Base-by-base conservation (phyloP, 2,329 filamentous ascomycete species). In the Trichoderma brevicompactum region DNA sequence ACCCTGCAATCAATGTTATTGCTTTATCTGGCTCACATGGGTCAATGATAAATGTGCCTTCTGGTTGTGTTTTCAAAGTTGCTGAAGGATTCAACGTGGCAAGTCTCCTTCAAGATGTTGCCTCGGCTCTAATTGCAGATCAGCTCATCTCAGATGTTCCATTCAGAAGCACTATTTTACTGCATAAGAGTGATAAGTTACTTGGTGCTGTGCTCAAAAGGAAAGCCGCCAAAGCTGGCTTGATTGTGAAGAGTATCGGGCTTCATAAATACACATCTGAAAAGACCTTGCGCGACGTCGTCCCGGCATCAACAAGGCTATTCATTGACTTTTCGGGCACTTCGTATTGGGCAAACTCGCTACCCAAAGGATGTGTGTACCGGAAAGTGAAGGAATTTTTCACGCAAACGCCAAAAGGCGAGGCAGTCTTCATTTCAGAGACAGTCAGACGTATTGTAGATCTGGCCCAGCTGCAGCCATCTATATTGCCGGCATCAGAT, bases 401-500 rank as follows among this genome's bases (percentile, higher is more conserved):
- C 23, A 15, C 48, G 5, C 48, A 34, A 9, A 32, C 48, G 19
- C 7, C 48, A 28, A 50, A 34, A 23, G 48, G 48, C 3, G 48
- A 50, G 19, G 23, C 48, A 10, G 15, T 50, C 23, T 23, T 50
- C 32, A 23, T 32, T 50, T 19, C 48, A 28, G 48, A 50, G 23
- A 15, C 48, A 32, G 48, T 50, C 2, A 50, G 23, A 32, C 23
- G 48, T 10, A 19, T 50, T 32, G 48, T 50, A 13, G 48, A 50
- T 19, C 19, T 50, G 19, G 48, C 48, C 13, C 48, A 50, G 23
- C 48, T 50, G 12, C 48, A 50, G 48, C 48, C 48, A 50, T 50
- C 13, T 7, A 15, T 19, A 28, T 13, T 7, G 7, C 32, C 48
- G 7, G 32, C 9, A 7, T 10, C 32, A 2, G 48, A 50, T 32